Evolutionary conservation across 768 basidiomycete species (phyloP).

Genomic region (Leccinum fibrillosum): DNA sequence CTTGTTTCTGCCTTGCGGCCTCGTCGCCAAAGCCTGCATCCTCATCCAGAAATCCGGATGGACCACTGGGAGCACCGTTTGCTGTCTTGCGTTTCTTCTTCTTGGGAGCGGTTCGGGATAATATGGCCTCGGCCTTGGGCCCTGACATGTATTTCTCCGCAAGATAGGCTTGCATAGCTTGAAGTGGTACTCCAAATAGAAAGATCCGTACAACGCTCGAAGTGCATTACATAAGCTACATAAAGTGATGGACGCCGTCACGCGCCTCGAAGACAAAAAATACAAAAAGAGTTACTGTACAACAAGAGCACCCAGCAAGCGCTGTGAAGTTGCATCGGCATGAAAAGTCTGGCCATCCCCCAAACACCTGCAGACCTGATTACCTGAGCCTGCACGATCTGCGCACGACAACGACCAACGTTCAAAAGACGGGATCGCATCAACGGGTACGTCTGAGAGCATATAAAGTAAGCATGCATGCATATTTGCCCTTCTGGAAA

Average conservation of each 20-base stretch:
- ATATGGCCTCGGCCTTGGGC: constrained; percentile 92
- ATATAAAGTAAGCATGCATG: not conserved
- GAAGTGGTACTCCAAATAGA: not conserved
- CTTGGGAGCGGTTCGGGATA: constrained; percentile 57
- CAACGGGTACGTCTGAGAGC: not conserved
- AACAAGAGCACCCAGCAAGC: not conserved
- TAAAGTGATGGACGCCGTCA: too few species aligned
- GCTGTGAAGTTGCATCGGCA: not conserved
- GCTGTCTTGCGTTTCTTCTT: constrained; percentile 67
- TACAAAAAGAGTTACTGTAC: not conserved
- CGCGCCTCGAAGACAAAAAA: not conserved
- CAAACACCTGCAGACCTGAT: not conserved
- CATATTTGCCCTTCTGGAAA: not conserved
- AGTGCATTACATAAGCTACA: constrained; percentile 5
- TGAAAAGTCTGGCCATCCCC: not conserved
- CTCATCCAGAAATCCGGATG: constrained; percentile 55
- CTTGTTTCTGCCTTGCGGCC: constrained; percentile 44
- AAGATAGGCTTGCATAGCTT: constrained; percentile 72
- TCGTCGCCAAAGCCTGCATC: constrained; percentile 66
- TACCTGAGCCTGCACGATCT: not conserved
- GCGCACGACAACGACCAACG: not conserved
- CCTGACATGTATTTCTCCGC: constrained; percentile 96
- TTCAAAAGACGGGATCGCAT: not conserved
- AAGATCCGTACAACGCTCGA: not conserved
- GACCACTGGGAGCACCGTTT: constrained; percentile 18